Evolutionary conservation across 768 basidiomycete species (phyloP).

Genomic region (Strobilomyces confusus): DNA sequence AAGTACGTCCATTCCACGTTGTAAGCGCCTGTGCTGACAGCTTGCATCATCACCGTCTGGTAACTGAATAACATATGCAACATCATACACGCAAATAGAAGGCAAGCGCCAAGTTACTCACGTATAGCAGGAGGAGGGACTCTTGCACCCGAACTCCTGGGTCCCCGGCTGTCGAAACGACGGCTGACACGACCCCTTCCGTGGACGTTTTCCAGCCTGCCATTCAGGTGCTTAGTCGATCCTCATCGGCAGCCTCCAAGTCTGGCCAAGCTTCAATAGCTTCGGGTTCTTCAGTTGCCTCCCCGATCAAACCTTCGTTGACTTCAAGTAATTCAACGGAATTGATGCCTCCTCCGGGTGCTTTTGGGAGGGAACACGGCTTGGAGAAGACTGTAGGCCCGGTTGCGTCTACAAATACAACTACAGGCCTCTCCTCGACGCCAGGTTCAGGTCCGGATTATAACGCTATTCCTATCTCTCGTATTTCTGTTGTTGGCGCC

Average conservation of each 20-base stretch:
- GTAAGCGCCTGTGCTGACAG: neutral
- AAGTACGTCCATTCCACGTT: conserved; percentile 16
- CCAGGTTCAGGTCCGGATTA: neutral
- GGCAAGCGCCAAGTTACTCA: neutral
- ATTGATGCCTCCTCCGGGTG: conserved; percentile 2
- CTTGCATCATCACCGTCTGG: neutral
- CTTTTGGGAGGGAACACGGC: neutral
- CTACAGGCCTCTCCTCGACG: neutral
- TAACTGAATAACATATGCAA: neutral
- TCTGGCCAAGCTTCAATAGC: neutral
- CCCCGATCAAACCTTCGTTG: neutral
- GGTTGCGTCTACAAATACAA: neutral
- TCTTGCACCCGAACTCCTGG: neutral
- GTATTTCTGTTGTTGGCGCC: conserved; percentile 1
- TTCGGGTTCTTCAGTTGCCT: neutral
- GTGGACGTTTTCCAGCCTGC: neutral
- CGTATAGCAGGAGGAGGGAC: neutral
- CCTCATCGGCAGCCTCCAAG: neutral
- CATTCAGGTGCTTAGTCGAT: neutral
- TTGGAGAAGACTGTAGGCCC: neutral
- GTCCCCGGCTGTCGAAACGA: neutral
- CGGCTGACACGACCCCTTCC: conserved; percentile 3
- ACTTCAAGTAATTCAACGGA: neutral
- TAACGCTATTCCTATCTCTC: neutral
- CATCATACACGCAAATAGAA: neutral